phyloP scores from a whole-genome alignment of 2,329 filamentous ascomycete species.

The Trichothecium roseum region DNA sequence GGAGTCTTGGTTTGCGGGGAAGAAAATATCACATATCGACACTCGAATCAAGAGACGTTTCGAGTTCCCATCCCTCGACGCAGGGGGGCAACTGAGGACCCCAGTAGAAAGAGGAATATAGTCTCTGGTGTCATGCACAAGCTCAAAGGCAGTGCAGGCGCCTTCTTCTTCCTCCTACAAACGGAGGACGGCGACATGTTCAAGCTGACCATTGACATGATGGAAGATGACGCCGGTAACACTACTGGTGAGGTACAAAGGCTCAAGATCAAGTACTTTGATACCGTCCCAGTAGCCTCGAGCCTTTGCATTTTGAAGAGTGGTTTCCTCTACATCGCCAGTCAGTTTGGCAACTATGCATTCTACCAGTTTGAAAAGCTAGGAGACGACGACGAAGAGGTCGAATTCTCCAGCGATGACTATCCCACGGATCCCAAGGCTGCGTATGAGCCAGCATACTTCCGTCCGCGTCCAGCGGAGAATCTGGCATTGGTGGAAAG shows the following conservation, averaged over 20 bases:
- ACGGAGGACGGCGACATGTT: constrained; percentile 97
- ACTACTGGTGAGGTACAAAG: constrained; percentile 71
- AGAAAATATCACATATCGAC: constrained; percentile 92
- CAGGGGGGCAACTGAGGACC: constrained; percentile 81
- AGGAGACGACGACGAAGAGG: constrained; percentile 87
- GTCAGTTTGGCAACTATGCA: constrained; percentile 85
- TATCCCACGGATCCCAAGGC: constrained; percentile 67
- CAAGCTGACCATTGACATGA: constrained; percentile 89
- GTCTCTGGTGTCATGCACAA: constrained; percentile 95
- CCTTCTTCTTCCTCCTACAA: constrained; percentile 95
- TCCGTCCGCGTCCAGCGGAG: constrained; percentile 67
- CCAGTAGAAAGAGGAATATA: constrained; percentile 78
- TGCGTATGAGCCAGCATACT: constrained; percentile 70
- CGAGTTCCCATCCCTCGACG: constrained; percentile 82
- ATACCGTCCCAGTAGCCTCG: constrained; percentile 82
- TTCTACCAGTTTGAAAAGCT: constrained; percentile 98
- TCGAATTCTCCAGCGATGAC: constrained; percentile 73
- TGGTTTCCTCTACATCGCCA: constrained; percentile 86
- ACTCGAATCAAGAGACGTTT: constrained; percentile 86
- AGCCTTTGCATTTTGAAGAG: constrained; percentile 90
- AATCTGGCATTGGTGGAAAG: constrained; percentile 80
- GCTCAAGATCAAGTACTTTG: constrained; percentile 94
- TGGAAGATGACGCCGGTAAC: constrained; percentile 67
- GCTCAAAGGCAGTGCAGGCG: constrained; percentile 68
- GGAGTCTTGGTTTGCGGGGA: constrained; percentile 92